These are phyloP conservation scores for Adansonia gregorii DNA, from an alignment of 441 rosid species.

Conservation along the genomic window DNA sequence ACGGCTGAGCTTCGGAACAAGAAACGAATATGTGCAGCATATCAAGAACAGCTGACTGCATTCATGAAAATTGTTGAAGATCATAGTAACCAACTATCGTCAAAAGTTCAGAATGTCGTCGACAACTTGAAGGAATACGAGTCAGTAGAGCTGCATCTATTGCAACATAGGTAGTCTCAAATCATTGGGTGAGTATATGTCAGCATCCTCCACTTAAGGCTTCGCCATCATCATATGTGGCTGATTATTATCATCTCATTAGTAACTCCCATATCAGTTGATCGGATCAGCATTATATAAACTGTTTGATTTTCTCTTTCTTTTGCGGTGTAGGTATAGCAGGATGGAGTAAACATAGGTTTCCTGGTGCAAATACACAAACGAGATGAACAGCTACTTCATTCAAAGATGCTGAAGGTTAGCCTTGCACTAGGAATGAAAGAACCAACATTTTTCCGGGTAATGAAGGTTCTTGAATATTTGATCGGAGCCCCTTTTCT, in stretches of 20 bases:
- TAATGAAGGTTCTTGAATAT: not conserved
- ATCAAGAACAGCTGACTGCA: constrained; percentile 71
- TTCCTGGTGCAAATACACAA: constrained; percentile 1
- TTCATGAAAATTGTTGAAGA: constrained; percentile 78
- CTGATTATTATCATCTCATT: not conserved
- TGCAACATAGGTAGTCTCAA: constrained; percentile 42
- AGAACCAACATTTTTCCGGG: not conserved
- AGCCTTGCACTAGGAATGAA: not conserved
- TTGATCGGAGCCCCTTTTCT: not conserved
- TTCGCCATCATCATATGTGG: not conserved
- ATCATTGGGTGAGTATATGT: not conserved
- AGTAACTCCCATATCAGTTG: not conserved
- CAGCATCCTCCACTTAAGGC: not conserved
- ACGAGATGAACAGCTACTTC: not conserved
- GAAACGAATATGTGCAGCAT: constrained; percentile 79
- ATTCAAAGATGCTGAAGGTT: not conserved
- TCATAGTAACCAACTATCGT: constrained; percentile 57
- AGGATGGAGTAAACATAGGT: not conserved
- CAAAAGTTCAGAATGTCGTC: constrained; percentile 66
- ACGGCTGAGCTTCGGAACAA: constrained; percentile 73
- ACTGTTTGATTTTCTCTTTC: not conserved
- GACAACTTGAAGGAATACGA: constrained; percentile 71
- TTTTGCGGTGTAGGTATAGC: not conserved
- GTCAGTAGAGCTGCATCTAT: constrained; percentile 52
- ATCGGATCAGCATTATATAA: not conserved